These are phyloP conservation scores for Santalum album DNA, from an alignment of 164 flowering plant genomes.

Conservation along the genomic window DNA sequence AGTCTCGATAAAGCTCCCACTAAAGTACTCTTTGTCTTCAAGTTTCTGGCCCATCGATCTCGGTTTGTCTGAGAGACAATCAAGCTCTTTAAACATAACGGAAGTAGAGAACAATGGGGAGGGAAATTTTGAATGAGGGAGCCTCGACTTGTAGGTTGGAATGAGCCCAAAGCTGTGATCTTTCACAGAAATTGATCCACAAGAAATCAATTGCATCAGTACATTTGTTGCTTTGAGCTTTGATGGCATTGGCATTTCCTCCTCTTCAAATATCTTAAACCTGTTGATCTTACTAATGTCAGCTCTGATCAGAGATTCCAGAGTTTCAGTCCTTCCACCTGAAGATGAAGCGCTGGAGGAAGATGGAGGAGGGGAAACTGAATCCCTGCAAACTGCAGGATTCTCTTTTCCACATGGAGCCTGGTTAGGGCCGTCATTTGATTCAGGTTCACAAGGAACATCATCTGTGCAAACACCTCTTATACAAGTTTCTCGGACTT, in stretches of 20 bases:
- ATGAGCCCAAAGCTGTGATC: conserved; percentile 76
- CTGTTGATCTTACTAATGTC: conserved; percentile 68
- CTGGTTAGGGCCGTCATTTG: conserved; percentile 15
- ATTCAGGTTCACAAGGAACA: conserved; percentile 31
- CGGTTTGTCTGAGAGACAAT: conserved; percentile 61
- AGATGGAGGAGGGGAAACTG: conserved; percentile 55
- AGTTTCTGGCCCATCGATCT: conserved; percentile 54
- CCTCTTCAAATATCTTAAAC: conserved; percentile 68
- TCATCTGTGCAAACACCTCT: conserved; percentile 86
- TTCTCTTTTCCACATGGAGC: conserved; percentile 28
- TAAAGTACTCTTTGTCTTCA: conserved; percentile 89
- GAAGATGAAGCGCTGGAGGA: conserved; percentile 71
- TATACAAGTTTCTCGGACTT: conserved; percentile 54
- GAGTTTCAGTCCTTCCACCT: conserved; percentile 68
- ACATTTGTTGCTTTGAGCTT: conserved; percentile 70
- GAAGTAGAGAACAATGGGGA: conserved; percentile 70
- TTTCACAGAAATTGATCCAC: conserved; percentile 91
- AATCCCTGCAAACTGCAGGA: conserved; percentile 27
- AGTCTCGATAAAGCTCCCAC: conserved; percentile 88
- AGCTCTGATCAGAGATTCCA: conserved; percentile 84
- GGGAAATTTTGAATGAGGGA: conserved; percentile 51
- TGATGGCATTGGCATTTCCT: conserved; percentile 35
- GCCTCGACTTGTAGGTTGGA: conserved; percentile 67
- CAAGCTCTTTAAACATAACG: conserved; percentile 64
- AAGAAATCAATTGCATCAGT: conserved; percentile 85